Evolutionary conservation across 306 rosid genomes (phyloP), one percentile per base, ranked within the genome.

Genomic region (Phaseolus lunatus): DNA sequence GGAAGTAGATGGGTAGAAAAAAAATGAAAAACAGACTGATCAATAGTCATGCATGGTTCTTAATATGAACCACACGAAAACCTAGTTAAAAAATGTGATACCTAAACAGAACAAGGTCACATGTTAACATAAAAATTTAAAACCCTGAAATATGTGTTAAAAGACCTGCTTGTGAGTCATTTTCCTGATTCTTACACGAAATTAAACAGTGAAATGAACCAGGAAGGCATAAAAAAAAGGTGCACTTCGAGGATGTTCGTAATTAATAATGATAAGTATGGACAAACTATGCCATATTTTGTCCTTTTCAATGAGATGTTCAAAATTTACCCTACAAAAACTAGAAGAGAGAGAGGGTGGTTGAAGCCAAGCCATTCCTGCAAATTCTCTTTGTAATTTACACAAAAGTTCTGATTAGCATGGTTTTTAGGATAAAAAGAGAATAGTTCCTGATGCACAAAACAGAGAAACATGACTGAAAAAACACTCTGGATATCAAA

Each of bases 11-110:
- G 54, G 23, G 20, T 47, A 29, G 15, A 44, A 19, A 4, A 50
- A 68, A 3, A 56, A 22, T 31, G 23, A 9, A 37, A 69, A 57
- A 66, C n/a, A 66, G 5, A 43, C 2, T 56, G 18, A 41, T 2
- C 74, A 22, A 65, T 56, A 18, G 13, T 64, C 63, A 18, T 20
- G 59, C 63, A 18, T 20, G 59, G 16, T 33, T 45, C 19, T 57
- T 68, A 18, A 39, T 22, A 58, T 58, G 41, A 70, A 31, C 39
- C 58, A 68, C 20, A 18, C 22, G 44, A 14, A 66, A 45, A 57
- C 37, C 64, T 7, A 19, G 35, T 27, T n/a, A n/a, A n/a, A 50
- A 20, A 24, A 5, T 19, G 45, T 49, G 44, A 61, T 22, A 75
- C n/a, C 54, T 39, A 59, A 45, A 75, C 35, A n/a, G 11, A 47